Percentiles rank a stretch among this genome's conserved stretches.
Evolutionary conservation across 2,329 filamentous ascomycete species (phyloP).

Genomic region (Orbilia quercus): DNA sequence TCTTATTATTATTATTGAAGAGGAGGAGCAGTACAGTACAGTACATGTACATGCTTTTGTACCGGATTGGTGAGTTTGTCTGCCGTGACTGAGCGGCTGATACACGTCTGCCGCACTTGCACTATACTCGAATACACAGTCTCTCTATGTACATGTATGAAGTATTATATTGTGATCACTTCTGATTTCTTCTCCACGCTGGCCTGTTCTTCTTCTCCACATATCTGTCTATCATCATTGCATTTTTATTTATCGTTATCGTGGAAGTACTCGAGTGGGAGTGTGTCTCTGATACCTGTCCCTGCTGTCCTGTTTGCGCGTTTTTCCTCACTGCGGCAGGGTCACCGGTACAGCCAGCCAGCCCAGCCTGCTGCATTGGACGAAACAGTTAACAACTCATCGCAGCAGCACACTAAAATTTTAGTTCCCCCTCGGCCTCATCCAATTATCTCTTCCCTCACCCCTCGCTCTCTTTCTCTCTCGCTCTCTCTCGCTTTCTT

Average conservation of each 20-base stretch:
- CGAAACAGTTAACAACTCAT: constrained; percentile 57
- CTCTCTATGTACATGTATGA: constrained; percentile 9
- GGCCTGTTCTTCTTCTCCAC: not conserved
- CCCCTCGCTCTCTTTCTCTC: constrained; percentile 37
- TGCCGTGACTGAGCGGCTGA: constrained; percentile 28
- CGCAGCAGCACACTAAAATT: constrained; percentile 47
- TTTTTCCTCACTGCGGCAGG: constrained; percentile 39
- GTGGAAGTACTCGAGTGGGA: constrained; percentile 24
- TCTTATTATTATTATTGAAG: no score
- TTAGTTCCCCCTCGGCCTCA: constrained; percentile 11
- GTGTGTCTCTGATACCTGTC: constrained; percentile 42
- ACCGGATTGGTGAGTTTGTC: constrained; percentile 22
- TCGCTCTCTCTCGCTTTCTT: constrained; percentile 18
- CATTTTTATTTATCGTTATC: constrained; percentile 28
- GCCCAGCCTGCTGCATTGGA: constrained; percentile 40
- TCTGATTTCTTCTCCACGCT: not conserved
- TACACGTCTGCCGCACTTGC: constrained; percentile 24
- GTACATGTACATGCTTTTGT: constrained; percentile 11
- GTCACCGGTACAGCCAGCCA: constrained; percentile 44
- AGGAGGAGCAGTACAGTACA: not conserved
- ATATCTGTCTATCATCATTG: constrained; percentile 9
- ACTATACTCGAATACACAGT: constrained; percentile 30
- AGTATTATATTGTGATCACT: not conserved
- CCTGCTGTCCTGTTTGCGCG: constrained; percentile 42
- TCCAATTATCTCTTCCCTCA: constrained; percentile 23